A percentile compares a stretch with the other conserved stretches of the same genome.
Conservation (phyloP, 2,329 filamentous ascomycete genomes). For the Akanthomyces lecanii region DNA sequence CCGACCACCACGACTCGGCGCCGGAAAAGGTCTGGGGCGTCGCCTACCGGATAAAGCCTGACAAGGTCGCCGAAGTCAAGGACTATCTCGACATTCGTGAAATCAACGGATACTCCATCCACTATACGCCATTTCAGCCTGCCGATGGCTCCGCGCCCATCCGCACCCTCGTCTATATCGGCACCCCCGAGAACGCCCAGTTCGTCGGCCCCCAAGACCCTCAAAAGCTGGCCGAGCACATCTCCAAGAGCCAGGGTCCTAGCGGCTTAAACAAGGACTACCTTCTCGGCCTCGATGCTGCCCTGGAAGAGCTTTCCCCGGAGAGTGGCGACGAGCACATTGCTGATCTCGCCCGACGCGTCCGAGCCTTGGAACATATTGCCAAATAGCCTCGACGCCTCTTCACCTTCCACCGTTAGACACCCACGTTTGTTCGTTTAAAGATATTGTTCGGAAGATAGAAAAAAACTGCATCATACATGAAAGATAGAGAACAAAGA, state of each 20-base stretch:
- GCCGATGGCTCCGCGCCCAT: constrained; percentile 38
- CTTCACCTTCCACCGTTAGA: constrained; percentile 19
- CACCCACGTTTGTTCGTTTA: neutral
- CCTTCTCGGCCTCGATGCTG: constrained; percentile 72
- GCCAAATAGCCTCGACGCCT: neutral
- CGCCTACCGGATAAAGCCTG: constrained; percentile 76
- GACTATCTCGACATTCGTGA: constrained; percentile 93
- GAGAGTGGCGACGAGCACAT: constrained; percentile 83
- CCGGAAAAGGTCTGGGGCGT: constrained; percentile 80
- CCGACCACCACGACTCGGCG: constrained; percentile 59
- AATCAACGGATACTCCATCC: constrained; percentile 95
- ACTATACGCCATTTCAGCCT: constrained; percentile 78
- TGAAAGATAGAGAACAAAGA: constrained; percentile 27
- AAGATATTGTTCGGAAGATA: constrained; percentile 5
- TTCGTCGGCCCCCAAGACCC: constrained; percentile 83
- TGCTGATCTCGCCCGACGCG: constrained; percentile 70
- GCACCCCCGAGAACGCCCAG: constrained; percentile 86
- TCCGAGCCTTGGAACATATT: constrained; percentile 52
- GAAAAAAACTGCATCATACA: constrained; percentile 16
- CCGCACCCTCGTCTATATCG: constrained; percentile 79
- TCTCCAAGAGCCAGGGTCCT: constrained; percentile 69
- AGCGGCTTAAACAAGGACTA: constrained; percentile 92
- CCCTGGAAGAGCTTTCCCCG: constrained; percentile 65
- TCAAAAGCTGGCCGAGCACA: constrained; percentile 73
- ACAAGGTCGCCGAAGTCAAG: constrained; percentile 73